Base-by-base conservation (phyloP, 1,139 yeast genomes). In the Geotrichum histeridarum region DNA sequence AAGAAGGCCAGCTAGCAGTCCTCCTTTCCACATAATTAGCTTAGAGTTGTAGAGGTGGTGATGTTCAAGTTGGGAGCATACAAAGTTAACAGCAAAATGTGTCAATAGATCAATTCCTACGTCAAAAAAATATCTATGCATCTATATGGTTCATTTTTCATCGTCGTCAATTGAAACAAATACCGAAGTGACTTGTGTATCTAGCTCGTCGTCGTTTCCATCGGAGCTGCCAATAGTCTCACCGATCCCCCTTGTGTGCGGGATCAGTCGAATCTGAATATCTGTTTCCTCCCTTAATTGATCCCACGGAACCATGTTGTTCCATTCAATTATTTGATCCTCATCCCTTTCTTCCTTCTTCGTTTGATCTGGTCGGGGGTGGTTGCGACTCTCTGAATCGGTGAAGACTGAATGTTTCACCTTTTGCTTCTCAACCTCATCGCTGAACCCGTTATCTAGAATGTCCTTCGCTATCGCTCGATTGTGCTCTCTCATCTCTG, bases 251-350 rank as follows among this genome's bases (percentile, higher is more conserved):
- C 63, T 48, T 8, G 62, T 57, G 45, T 64, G 68, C 6, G 67
- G 67, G 56, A 65, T 58, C 42, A 65, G 50, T 11, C 66, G 55
- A 4, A 65, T 64, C 42, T 58, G 53, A 15, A 65, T 57, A 51
- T 64, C 66, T 1, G 68, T 65, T 42, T 65, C 66, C 18, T 59
- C 61, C 6, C 59, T 50, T 14, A 65, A 56, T 27, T 53, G 54
- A 31, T 65, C 67, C 67, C 67, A 64, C 2, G 66, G 66, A 32
- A 59, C 62, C 42, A 63, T 55, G 22, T 59, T 62, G 37, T 64
- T 62, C 68, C 68, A 65, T 45, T 63, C 65, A 12, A 57, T 43
- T n/a, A 56, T 59, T 35, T 57, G 56, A 31, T 56, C 50, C 42
- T 58, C 54, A 48, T 43, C 50, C 42, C 55, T 50, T 17, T 38